Evolutionary conservation across 2,329 filamentous ascomycete species (phyloP).

Genomic region (Arachnomyces sp.): DNA sequence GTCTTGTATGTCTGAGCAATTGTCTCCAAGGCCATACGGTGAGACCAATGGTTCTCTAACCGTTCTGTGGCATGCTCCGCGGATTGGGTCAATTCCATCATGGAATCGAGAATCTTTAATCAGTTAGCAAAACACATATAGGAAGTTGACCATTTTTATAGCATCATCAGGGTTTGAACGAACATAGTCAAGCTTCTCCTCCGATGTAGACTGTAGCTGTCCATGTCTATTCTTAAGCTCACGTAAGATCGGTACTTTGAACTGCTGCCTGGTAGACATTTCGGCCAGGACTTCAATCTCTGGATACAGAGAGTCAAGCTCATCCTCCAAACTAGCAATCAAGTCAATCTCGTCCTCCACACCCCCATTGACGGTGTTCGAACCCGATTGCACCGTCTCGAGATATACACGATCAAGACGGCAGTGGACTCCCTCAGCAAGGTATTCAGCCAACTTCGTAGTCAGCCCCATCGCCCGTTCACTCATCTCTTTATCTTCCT

Average conservation of each 20-base stretch:
- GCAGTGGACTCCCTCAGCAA: constrained; percentile 29
- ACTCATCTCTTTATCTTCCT: constrained; percentile 21
- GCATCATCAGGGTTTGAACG: constrained; percentile 6
- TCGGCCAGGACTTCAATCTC: constrained; percentile 33
- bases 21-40: constrained; percentile 25
- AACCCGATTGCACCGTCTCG: constrained; percentile 17
- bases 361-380: not conserved
- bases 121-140: too few species aligned
- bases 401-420: constrained; percentile 34
- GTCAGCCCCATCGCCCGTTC: constrained; percentile 23
- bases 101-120: constrained; percentile 26
- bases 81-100: constrained; percentile 27
- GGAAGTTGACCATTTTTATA: constrained; percentile 9
- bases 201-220: constrained; percentile 21
- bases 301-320: constrained; percentile 31
- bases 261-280: constrained; percentile 36
- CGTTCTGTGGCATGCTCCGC: constrained; percentile 21
- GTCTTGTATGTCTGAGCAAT: constrained; percentile 24
- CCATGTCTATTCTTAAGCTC: constrained; percentile 26
- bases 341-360: constrained; percentile 11
- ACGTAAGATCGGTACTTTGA: constrained; percentile 31
- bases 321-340: constrained; percentile 24
- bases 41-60: constrained; percentile 26
- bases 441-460: constrained; percentile 23
- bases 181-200: constrained; percentile 29